A percentile compares a stretch with the other conserved stretches of the same genome.
Conservation (phyloP, 2,329 filamentous ascomycete genomes). For the Diaporthe helianthi region DNA sequence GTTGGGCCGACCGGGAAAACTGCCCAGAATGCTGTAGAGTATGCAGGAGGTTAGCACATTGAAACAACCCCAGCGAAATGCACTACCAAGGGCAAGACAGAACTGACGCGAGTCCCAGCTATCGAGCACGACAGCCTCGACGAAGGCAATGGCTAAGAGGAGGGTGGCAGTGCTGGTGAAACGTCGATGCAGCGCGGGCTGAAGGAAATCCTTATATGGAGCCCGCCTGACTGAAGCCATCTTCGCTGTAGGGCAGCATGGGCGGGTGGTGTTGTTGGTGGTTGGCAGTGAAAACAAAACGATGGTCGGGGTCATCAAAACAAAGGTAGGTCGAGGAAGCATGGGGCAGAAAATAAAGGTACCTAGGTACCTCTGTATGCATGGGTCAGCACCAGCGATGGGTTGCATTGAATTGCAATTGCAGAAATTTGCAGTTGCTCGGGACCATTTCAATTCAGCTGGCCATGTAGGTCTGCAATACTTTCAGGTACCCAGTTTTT, state of each 20-base stretch:
- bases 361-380: too few relatives aligned
- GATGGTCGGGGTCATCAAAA: conserved; percentile 1
- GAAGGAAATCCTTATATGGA: conserved; percentile 87
- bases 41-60: background rate
- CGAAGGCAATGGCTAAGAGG: conserved; percentile 74
- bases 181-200: conserved; percentile 84
- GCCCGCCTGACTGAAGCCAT: conserved; percentile 65
- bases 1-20: conserved; percentile 84
- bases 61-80: background rate
- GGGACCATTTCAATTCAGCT: too few relatives aligned
- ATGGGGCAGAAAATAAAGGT: background rate
- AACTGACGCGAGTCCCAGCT: conserved; percentile 72
- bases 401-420: too few relatives aligned
- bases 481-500: too few relatives aligned
- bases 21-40: conserved; percentile 73
- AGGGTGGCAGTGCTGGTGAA: conserved; percentile 80
- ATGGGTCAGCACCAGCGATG: too few relatives aligned
- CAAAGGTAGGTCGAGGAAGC: background rate
- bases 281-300: background rate
- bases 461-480: too few relatives aligned
- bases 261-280: background rate
- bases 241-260: conserved; percentile 51
- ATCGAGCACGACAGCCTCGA: conserved; percentile 73
- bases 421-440: too few relatives aligned
- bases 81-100: background rate